Percentiles rank a stretch among this genome's conserved stretches.
These are phyloP conservation scores for Phytophthora citrophthora DNA, from an alignment of 352 stramenopile species.

Conservation along the genomic window DNA sequence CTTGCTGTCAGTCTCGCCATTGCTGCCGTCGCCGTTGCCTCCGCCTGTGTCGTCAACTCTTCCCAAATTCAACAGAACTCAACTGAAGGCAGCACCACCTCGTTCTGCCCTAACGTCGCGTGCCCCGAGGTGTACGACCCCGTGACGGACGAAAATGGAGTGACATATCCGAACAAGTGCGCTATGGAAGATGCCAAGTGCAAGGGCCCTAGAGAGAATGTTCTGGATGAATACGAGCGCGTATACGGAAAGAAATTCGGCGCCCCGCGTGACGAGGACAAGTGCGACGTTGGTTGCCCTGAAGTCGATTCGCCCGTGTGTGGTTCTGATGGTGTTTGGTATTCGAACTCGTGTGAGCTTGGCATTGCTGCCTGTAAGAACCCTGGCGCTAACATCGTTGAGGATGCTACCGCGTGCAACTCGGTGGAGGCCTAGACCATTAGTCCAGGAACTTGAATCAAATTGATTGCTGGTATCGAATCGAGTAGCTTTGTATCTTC, in stretches of 20 bases:
- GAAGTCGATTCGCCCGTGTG: background rate
- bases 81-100: background rate
- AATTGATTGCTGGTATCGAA: too few relatives aligned
- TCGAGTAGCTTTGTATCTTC: too few relatives aligned
- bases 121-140: background rate
- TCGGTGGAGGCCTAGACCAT: too few relatives aligned
- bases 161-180: conserved; percentile 6
- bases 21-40: too few relatives aligned
- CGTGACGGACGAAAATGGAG: background rate
- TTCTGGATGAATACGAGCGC: background rate
- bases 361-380: conserved; percentile 1
- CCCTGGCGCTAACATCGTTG: background rate
- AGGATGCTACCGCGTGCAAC: background rate
- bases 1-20: too few relatives aligned
- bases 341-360: background rate
- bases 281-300: background rate
- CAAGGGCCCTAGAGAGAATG: conserved; percentile 5
- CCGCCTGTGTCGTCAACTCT: too few relatives aligned
- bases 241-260: background rate
- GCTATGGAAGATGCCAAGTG: conserved; percentile 3
- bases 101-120: background rate
- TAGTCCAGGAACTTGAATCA: too few relatives aligned
- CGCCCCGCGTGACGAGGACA: background rate
- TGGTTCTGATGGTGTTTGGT: background rate
- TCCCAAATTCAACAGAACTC: too few relatives aligned